A percentile compares a stretch with the other conserved stretches of the same genome.
phyloP scores from a whole-genome alignment of 306 rosid species.

The Lathyrus sativus region DNA sequence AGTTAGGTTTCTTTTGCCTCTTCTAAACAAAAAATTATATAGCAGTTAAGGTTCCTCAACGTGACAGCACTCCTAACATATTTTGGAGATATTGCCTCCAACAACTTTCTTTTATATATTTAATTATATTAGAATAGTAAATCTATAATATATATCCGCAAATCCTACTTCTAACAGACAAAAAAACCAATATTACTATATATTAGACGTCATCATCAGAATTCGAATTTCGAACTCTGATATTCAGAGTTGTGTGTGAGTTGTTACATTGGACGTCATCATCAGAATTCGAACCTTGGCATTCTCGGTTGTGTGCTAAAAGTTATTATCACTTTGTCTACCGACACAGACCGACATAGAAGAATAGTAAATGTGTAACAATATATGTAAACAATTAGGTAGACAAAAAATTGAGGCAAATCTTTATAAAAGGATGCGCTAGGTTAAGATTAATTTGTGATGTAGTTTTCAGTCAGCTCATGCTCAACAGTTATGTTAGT shows the following conservation, averaged over 20 bases:
- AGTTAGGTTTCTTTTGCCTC: neutral
- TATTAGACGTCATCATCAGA: no score
- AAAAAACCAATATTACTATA: no score
- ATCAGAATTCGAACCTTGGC: no score
- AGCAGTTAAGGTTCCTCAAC: constrained; percentile 25
- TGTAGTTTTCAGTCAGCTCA: constrained; percentile 41
- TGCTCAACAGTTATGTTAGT: constrained; percentile 38
- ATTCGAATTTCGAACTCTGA: no score
- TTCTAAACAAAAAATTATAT: neutral
- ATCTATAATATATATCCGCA: neutral
- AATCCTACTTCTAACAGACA: no score
- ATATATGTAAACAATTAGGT: constrained; percentile 18
- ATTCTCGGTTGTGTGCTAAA: no score
- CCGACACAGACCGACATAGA: no score
- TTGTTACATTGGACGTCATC: no score
- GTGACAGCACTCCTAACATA: constrained; percentile 36
- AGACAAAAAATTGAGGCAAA: constrained; percentile 31
- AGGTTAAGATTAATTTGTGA: constrained; percentile 22
- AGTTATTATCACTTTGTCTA: no score
- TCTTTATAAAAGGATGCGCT: constrained; percentile 26
- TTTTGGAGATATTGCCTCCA: constrained; percentile 10
- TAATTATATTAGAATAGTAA: neutral
- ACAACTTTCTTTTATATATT: constrained; percentile 15
- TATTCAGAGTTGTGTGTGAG: no score
- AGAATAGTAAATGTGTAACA: neutral